Base-by-base conservation (phyloP, 2,329 filamentous ascomycete species). In the Gyromitra esculenta region DNA sequence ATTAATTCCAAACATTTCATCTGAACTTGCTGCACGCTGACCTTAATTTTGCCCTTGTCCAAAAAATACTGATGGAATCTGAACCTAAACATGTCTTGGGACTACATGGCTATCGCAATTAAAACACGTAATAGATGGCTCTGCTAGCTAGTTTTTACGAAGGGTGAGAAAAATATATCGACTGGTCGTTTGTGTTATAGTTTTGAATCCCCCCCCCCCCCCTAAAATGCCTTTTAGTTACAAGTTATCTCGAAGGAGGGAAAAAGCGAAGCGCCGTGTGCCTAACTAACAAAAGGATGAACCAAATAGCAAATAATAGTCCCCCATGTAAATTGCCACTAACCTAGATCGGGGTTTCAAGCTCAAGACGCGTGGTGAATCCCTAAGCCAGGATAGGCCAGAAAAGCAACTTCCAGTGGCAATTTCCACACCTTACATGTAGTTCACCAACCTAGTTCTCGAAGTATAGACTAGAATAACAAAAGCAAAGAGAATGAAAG, bases 401-500 rank as follows among this genome's bases (percentile, higher is more conserved):
- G 3, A 5, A 64, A 48, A 45, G 11, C 60, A 39, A 45, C 25
- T 31, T 31, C 25, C 25, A 4, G 4, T 31, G 25, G 2, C 25
- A 31, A 31, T 4, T 31, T 31, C 25, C 25, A 31, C 25, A 31
- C n/a, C n/a, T 50, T 50, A 50, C n/a, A 50, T 50, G 8, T 31
- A 25, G 3, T 5, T 25, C 18, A 1, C 9, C 11, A 11, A 54
- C 18, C 18, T 21, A 21, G 1, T 21, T 21, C 18, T 21, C 18
- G 18, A 21, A 21, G 18, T 21, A 25, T 13, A 4, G 50, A 31
- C 18, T 25, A 13, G 18, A 11, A 54, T 18, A 52, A 11, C 43
- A 52, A 50, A 50, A 9, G 60, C 39, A 60, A 60, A 25, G 21
- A 52, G 25, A 59, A 21, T 39, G 15, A 64, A 71, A 18, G n/a